Conservation (phyloP, 805 yeast species). For the Spencermartinsiella europaea region DNA sequence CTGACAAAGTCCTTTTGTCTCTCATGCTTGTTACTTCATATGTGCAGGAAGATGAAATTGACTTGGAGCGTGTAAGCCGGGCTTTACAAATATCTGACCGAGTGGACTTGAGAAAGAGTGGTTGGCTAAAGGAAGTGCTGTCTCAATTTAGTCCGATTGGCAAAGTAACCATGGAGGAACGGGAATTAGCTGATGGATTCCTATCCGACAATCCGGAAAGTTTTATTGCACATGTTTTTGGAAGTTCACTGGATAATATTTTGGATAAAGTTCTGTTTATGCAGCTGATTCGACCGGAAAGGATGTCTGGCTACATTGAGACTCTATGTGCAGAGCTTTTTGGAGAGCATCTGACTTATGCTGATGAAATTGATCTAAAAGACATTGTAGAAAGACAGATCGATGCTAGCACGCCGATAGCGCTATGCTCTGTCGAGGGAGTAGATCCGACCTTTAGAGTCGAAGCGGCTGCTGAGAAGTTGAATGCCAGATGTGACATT, state of each 20-base stretch:
- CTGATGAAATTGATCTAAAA: slow-evolving; percentile 11
- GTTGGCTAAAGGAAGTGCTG: background rate
- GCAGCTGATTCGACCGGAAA: slow-evolving; percentile 8
- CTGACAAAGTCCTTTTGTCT: slow-evolving; percentile 37
- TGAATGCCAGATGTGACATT: slow-evolving; percentile 31
- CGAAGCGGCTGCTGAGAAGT: slow-evolving; percentile 37
- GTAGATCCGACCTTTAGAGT: slow-evolving; percentile 62
- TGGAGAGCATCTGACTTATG: slow-evolving; percentile 7
- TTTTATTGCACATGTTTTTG: background rate
- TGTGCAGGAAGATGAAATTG: background rate
- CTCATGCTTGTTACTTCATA: slow-evolving; percentile 39
- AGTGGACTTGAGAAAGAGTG: background rate
- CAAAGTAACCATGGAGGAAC: background rate
- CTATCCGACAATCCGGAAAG: background rate
- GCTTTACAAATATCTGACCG: background rate
- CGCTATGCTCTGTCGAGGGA: slow-evolving; percentile 56
- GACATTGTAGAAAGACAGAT: slow-evolving; percentile 22
- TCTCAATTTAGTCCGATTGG: background rate
- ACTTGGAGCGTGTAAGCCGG: background rate
- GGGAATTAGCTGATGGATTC: background rate
- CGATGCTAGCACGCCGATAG: slow-evolving; percentile 34
- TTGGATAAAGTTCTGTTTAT: background rate
- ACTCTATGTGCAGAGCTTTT: slow-evolving; percentile 5
- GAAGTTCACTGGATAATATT: background rate
- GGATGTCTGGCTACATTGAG: slow-evolving; percentile 8